Base-by-base conservation (phyloP, 2,329 filamentous ascomycete species). In the Aspergillus ochraceus region DNA sequence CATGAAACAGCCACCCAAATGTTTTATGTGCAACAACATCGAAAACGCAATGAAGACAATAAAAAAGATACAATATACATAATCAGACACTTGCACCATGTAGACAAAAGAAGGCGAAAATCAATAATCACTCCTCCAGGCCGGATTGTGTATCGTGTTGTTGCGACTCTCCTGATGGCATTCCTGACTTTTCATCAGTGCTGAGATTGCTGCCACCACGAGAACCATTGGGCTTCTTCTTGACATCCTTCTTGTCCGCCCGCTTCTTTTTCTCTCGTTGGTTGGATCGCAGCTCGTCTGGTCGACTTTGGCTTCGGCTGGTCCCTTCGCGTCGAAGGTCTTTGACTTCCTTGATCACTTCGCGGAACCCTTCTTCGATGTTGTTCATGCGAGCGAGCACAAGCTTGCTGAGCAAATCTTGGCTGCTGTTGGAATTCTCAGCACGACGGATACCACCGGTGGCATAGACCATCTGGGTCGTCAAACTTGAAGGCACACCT, bases 321-420 rank as follows among this genome's bases (percentile, higher is more conserved):
- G 68, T 69, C 26, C 74, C 63, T 74, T 75, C 75, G 80, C 85
- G 72, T 85, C 77, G 63, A 22, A 78, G 66, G 55, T 87, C 86
- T 62, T 90, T 87, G 73, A 96, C 88, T 74, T 95, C 91, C 63
- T 86, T 87, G 58, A 92, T 85, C n/a, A 96, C 88, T 60, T 97
- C 91, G 2, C 90, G 85, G 74, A 98, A 94, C 14, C 92, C 90
- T 76, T 96, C 92, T 73, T 98, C 93, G 2, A 98, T 82, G 8
- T 90, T 94, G 74, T 95, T 95, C 92, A 97, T 97, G 36, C 92
- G 83, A 9, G 92, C 91, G 50, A 97, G 80, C 76, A 97, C 90
- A 50, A 97, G 83, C 58, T 91, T 86, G 66, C 88, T 85, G 70
- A 90, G 88, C 84, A 93, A 90, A 46, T 90, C 85, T 70, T 91